Percentiles rank a stretch among this genome's conserved stretches.
These are phyloP conservation scores for Sarcodon sp. DNA, from an alignment of 768 basidiomycete genomes.

Conservation along the genomic window DNA sequence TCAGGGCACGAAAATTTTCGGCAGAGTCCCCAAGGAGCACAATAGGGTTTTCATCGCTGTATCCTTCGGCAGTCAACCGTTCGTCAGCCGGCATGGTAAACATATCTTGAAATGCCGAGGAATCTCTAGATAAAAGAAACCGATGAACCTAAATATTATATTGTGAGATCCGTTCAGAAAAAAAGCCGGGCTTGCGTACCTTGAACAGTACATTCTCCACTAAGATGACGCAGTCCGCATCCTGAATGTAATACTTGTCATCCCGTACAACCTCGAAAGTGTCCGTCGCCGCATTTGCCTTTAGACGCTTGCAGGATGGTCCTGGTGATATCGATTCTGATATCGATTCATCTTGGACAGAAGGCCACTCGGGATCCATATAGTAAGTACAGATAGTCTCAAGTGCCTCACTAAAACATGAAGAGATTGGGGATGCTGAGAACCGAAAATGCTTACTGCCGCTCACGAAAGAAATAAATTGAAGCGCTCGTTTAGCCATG, in stretches of 20 bases:
- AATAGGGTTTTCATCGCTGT: constrained; percentile 21
- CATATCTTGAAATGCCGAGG: constrained; percentile 19
- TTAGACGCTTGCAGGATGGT: too few relatives aligned
- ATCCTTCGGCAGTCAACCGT: constrained; percentile 10
- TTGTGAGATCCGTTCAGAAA: neutral
- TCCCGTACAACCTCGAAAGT: constrained; percentile 20
- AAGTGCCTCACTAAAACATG: too few relatives aligned
- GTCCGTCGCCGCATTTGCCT: too few relatives aligned
- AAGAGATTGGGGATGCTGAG: too few relatives aligned
- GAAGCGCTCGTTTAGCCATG: too few relatives aligned
- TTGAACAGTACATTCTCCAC: constrained; percentile 59
- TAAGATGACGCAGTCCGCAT: constrained; percentile 56
- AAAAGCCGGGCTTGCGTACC: constrained; percentile 22
- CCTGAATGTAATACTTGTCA: constrained; percentile 46
- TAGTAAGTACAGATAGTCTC: too few relatives aligned
- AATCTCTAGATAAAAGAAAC: constrained; percentile 16
- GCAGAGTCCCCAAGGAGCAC: constrained; percentile 23
- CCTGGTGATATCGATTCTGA: too few relatives aligned
- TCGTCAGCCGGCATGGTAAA: constrained; percentile 11
- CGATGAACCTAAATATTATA: constrained; percentile 13
- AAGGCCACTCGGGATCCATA: too few relatives aligned
- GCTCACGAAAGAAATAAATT: too few relatives aligned
- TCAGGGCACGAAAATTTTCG: constrained; percentile 23
- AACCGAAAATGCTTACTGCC: too few relatives aligned
- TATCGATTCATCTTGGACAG: too few relatives aligned